Conservation (phyloP, 1,284 basidiomycete genomes). For the Xanthoconium separans region DNA sequence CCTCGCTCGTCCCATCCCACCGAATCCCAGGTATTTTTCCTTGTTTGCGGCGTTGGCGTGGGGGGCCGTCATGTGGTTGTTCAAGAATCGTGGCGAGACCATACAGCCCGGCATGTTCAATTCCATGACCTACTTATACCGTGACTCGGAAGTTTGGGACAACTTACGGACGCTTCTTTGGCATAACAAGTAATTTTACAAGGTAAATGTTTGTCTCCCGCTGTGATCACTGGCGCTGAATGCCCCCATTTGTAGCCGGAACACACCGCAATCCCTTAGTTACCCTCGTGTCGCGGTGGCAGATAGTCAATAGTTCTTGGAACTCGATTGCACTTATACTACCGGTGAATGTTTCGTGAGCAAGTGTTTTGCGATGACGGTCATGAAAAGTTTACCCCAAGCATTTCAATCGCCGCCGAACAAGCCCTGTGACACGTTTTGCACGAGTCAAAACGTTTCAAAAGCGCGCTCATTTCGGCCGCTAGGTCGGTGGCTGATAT, state of each 20-base stretch:
- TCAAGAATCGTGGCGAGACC: conserved; percentile 80
- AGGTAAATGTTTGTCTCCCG: conserved; percentile 3
- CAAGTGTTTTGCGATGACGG: background rate
- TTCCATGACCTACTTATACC: conserved; percentile 78
- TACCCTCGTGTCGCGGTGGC: conserved; percentile 25
- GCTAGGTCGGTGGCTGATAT: conserved; percentile 57
- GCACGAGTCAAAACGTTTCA: conserved; percentile 44
- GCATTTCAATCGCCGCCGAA: conserved; percentile 62
- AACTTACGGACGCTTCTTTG: conserved; percentile 66
- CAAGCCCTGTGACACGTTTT: conserved; percentile 55
- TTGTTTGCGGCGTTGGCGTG: conserved; percentile 89
- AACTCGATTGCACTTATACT: conserved; percentile 62
- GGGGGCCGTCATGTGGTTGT: conserved; percentile 98
- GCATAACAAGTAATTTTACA: conserved; percentile 58
- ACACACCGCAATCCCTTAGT: conserved; percentile 8
- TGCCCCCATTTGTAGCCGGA: conserved; percentile 2
- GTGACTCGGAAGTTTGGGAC: conserved; percentile 71
- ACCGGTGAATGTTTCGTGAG: conserved; percentile 12
- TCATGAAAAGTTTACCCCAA: conserved; percentile 43
- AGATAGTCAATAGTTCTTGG: conserved; percentile 37
- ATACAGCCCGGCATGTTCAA: conserved; percentile 94
- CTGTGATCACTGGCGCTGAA: background rate
- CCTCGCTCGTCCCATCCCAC: conserved; percentile 69
- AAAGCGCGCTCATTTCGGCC: conserved; percentile 54
- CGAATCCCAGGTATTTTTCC: conserved; percentile 81